These are phyloP conservation scores for Polyporus tsugae DNA, from an alignment of 1,284 basidiomycete genomes.

Conservation along the genomic window DNA sequence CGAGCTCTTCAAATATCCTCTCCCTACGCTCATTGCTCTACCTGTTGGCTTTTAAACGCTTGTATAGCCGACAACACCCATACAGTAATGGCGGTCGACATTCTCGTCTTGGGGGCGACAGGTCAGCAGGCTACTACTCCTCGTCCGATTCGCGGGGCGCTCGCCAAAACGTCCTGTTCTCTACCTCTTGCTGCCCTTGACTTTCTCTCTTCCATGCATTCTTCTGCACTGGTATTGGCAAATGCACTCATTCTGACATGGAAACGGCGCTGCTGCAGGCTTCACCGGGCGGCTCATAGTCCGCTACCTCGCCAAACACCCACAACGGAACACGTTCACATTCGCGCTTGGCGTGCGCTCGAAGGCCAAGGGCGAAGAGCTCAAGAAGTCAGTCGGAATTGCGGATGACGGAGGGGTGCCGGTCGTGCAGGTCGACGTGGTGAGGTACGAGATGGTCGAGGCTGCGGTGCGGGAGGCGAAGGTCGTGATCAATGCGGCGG, in stretches of 20 bases:
- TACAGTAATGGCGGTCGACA: constrained; percentile 48
- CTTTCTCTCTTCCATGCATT: background rate
- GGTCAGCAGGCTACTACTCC: constrained; percentile 38
- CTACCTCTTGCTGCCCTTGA: background rate
- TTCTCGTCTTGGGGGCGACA: constrained; percentile 72
- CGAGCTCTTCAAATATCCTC: background rate
- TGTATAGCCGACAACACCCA: background rate
- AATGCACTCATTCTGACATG: background rate
- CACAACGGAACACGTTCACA: constrained; percentile 64
- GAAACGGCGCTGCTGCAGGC: constrained; percentile 44
- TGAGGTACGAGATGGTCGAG: constrained; percentile 55
- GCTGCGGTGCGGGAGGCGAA: constrained; percentile 58
- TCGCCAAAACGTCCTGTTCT: background rate
- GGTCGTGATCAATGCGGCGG: constrained; percentile 74
- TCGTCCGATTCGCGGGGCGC: background rate
- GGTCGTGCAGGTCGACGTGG: constrained; percentile 61
- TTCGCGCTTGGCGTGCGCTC: constrained; percentile 71
- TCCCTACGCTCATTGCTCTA: background rate
- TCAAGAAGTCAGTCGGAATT: constrained; percentile 52
- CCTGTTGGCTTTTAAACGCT: background rate
- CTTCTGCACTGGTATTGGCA: background rate
- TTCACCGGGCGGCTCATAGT: constrained; percentile 73
- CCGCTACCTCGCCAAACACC: constrained; percentile 66
- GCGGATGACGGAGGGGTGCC: constrained; percentile 47
- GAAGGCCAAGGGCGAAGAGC: constrained; percentile 56